Percentiles rank a stretch among this genome's conserved stretches.
These are phyloP conservation scores for Podospora pseudoanserina DNA, from an alignment of 495 filamentous ascomycete genomes.

Conservation along the genomic window DNA sequence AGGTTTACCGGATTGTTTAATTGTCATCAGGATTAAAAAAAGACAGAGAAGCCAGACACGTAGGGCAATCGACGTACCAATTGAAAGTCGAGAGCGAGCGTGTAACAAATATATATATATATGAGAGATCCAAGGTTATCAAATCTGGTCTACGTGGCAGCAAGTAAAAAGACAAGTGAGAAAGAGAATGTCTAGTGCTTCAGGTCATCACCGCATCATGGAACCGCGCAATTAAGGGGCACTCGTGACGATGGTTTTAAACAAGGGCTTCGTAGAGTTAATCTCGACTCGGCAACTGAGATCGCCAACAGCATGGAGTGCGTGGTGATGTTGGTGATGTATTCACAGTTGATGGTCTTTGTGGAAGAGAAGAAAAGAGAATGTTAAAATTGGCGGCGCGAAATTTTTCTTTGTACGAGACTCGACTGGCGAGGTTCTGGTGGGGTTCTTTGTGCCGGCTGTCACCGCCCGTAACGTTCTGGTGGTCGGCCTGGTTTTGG, in stretches of 20 bases:
- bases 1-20: slow-evolving; percentile 35
- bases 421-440: not conserved
- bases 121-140: not conserved
- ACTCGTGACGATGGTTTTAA: slow-evolving; percentile 99
- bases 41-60: slow-evolving; percentile 7
- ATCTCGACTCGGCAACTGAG: slow-evolving; percentile 75
- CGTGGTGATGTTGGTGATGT: slow-evolving; percentile 66
- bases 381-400: slow-evolving; percentile 19
- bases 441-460: slow-evolving; percentile 18
- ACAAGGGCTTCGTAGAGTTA: slow-evolving; percentile 58
- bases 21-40: slow-evolving; percentile 26
- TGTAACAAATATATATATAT: not conserved
- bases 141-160: slow-evolving; percentile 17
- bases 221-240: slow-evolving; percentile 63
- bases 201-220: slow-evolving; percentile 99
- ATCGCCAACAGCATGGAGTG: slow-evolving; percentile 70
- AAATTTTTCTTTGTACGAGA: slow-evolving; percentile 19
- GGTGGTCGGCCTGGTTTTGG: slow-evolving; percentile 2
- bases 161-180: not conserved
- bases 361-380: slow-evolving; percentile 42
- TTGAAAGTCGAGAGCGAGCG: not conserved
- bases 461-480: slow-evolving; percentile 32
- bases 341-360: slow-evolving; percentile 84
- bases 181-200: slow-evolving; percentile 48
- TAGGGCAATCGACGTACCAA: not conserved